Conservation (phyloP, 257 asterid genomes). For the Fraxinus cuspidata region DNA sequence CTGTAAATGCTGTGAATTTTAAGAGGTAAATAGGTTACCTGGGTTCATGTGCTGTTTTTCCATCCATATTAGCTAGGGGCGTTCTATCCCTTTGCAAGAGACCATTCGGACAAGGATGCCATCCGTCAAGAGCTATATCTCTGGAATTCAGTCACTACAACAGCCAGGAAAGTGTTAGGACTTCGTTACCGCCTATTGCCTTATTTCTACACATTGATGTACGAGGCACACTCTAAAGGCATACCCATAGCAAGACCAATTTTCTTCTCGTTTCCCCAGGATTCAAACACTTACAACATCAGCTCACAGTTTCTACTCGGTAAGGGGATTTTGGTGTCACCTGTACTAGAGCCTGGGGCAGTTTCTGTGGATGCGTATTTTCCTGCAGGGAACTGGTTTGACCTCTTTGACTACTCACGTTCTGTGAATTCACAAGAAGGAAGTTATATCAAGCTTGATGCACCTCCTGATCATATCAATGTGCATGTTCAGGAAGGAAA, state of each 20-base stretch:
- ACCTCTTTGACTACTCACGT: conserved; percentile 52
- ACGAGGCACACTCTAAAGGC: conserved; percentile 56
- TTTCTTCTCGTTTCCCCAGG: conserved; percentile 63
- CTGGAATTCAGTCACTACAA: conserved; percentile 62
- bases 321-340: conserved; percentile 56
- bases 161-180: conserved; percentile 56
- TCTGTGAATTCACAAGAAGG: conserved; percentile 35
- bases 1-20: neutral
- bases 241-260: conserved; percentile 64
- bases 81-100: conserved; percentile 71
- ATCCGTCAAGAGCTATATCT: conserved; percentile 53
- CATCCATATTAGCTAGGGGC: conserved; percentile 49
- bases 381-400: conserved; percentile 67
- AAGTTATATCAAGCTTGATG: conserved; percentile 40
- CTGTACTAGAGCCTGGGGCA: conserved; percentile 46
- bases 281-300: conserved; percentile 42
- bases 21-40: neutral
- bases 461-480: conserved; percentile 54
- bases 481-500: conserved; percentile 53
- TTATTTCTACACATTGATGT: conserved; percentile 59
- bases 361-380: conserved; percentile 53
- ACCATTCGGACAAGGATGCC: conserved; percentile 39
- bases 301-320: conserved; percentile 61
- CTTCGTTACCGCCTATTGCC: conserved; percentile 64
- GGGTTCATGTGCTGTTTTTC: neutral